Evolutionary conservation across 345 rosid species (phyloP).

Genomic region (Noccaea caerulescens): DNA sequence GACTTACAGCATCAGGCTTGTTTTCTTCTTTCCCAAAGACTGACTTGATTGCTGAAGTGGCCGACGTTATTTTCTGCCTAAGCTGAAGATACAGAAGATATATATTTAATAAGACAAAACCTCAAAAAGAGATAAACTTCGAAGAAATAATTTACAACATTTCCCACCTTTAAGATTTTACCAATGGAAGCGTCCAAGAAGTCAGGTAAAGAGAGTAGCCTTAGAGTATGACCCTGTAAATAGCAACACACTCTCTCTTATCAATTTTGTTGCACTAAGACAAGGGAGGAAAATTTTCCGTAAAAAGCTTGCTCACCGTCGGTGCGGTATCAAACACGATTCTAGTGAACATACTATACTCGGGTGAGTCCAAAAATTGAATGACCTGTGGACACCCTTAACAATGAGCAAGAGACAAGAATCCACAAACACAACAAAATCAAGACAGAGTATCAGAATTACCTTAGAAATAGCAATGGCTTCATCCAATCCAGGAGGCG

Average conservation of each 20-base stretch:
- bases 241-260: slow-evolving; percentile 20
- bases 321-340: slow-evolving; percentile 98
- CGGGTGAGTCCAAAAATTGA: slow-evolving; percentile 90
- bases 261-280: slow-evolving; percentile 1
- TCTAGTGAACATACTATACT: slow-evolving; percentile 89
- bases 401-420: slow-evolving; percentile 40
- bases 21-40: slow-evolving; percentile 84
- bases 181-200: slow-evolving; percentile 96
- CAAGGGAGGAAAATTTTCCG: neutral
- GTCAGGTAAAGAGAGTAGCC: slow-evolving; percentile 91
- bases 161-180: slow-evolving; percentile 84
- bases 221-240: slow-evolving; percentile 85
- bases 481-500: slow-evolving; percentile 99
- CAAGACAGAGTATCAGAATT: neutral
- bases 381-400: slow-evolving; percentile 65
- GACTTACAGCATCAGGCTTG: slow-evolving; percentile 68
- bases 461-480: slow-evolving; percentile 98
- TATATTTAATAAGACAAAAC: slow-evolving; percentile 8
- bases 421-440: slow-evolving; percentile 1
- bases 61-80: slow-evolving; percentile 82
- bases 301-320: slow-evolving; percentile 60
- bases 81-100: slow-evolving; percentile 59
- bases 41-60: slow-evolving; percentile 95
- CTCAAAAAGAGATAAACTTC: slow-evolving; percentile 12
- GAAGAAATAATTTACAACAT: neutral